These are phyloP conservation scores for Corrigiola litoralis DNA, from an alignment of 179 eudicot genomes.

Conservation along the genomic window DNA sequence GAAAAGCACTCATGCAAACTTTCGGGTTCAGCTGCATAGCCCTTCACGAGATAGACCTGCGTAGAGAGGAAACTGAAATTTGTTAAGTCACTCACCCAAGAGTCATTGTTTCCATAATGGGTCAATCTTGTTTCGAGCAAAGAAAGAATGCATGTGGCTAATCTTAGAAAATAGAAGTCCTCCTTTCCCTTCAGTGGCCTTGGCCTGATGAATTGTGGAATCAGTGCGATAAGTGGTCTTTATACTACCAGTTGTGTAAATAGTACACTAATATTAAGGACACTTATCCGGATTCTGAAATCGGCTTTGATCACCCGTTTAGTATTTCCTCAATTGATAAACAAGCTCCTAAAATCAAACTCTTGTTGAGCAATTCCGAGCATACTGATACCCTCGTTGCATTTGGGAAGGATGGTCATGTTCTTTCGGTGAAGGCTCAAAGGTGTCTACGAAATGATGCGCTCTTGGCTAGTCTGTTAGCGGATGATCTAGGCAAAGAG, in stretches of 20 bases:
- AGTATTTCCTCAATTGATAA: no score
- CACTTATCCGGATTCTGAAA: not conserved
- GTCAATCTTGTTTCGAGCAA: not conserved
- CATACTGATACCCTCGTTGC: not conserved
- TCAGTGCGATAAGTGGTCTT: no score
- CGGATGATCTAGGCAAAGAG: no score
- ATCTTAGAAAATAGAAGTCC: no score
- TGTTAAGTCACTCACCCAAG: not conserved
- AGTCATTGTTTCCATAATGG: not conserved
- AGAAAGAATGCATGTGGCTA: no score
- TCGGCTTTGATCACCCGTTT: no score
- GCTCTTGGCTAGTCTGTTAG: no score
- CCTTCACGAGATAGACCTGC: not conserved
- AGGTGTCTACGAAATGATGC: no score
- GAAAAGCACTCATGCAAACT: not conserved
- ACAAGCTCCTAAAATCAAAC: no score
- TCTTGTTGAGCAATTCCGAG: no score
- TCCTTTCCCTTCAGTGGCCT: conserved; percentile 3
- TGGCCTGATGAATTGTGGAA: not conserved
- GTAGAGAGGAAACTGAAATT: not conserved
- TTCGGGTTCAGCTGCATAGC: not conserved
- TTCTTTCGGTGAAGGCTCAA: not conserved
- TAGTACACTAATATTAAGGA: not conserved
- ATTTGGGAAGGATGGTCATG: conserved; percentile 7
- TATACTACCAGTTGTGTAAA: no score